Percentiles rank a stretch among this genome's conserved stretches.
Evolutionary conservation across 768 basidiomycete genomes (phyloP).

Genomic region (Boletus sp.): DNA sequence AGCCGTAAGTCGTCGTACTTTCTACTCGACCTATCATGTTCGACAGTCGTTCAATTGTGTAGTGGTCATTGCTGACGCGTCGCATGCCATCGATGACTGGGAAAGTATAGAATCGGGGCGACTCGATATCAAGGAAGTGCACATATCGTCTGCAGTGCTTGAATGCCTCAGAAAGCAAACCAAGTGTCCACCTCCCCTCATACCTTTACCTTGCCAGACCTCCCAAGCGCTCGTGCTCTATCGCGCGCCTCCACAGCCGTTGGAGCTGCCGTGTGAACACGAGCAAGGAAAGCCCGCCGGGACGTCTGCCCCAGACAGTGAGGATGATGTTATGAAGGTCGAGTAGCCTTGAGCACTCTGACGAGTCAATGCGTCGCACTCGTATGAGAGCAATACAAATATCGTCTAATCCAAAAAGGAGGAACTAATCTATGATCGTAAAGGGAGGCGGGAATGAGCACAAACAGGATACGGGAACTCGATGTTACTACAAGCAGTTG

Average conservation of each 20-base stretch:
- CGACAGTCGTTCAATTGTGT: background rate
- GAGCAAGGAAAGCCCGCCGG: background rate
- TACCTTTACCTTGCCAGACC: conserved; percentile 14
- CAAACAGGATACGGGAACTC: conserved; percentile 21
- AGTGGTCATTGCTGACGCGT: conserved; percentile 1
- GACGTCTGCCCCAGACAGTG: background rate
- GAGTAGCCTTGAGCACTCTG: conserved; percentile 29
- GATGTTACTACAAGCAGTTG: conserved; percentile 12
- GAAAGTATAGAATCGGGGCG: conserved; percentile 27
- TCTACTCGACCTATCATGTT: background rate
- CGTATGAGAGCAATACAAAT: conserved; percentile 18
- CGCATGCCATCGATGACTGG: conserved; percentile 6
- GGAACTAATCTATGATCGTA: conserved; percentile 25
- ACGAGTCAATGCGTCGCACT: conserved; percentile 7
- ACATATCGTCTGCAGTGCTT: conserved; percentile 46
- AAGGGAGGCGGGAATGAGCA: conserved; percentile 17
- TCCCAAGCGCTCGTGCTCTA: conserved; percentile 55
- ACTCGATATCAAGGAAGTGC: conserved; percentile 25
- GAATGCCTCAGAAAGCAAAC: conserved; percentile 40
- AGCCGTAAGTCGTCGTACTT: conserved; percentile 44
- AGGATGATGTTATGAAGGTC: conserved; percentile 54
- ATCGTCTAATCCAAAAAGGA: conserved; percentile 25
- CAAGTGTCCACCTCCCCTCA: conserved; percentile 19
- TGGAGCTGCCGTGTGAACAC: background rate
- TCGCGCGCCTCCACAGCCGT: conserved; percentile 31